Evolutionary conservation across 2,329 filamentous ascomycete genomes (phyloP), one percentile per base, ranked within the genome.

Genomic region (Microdochium bolleyi): DNA sequence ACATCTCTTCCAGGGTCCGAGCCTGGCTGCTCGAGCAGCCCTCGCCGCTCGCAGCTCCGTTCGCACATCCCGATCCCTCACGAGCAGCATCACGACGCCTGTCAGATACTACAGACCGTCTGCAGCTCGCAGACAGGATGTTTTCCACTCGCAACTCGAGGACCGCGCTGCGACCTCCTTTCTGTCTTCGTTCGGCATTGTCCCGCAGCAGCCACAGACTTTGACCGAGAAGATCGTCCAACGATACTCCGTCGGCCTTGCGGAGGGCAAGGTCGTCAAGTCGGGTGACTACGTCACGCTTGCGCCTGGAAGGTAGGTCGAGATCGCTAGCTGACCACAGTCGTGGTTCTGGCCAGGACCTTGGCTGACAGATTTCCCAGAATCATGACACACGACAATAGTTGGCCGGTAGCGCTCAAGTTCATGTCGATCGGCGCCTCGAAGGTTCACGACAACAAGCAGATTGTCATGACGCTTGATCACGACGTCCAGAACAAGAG

Each of bases 151-250:
- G 2, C 80, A 87, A 64, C 74, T 82, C 53, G 78, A 86, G 54
- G 79, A 79, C 57, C 68, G 78, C 2, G 62, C 70, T 3, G 73
- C 82, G 3, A 71, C 78, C 48, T 75, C 78, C 38, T 69, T 87
- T 55, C 75, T 84, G 52, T 75, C 77, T 44, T 74, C 79, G 30
- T 66, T 75, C 51, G 71, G 73, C 59, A 61, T 67, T 19, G n/a
- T 52, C 64, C 1, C 66, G 3, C 58, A 48, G 25, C 58, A 52
- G 2, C 80, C 88, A 0, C 91, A 96, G 70, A 96, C 89, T 2
- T 71, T 96, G 51, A 94, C 89, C 2, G 92, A 96, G 68, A 96
- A 96, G 76, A 96, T 96, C 54, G 85, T 96, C 0, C 92, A 96
- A 67, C 73, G 78, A 16, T 86, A 95, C 68, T 80, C 89, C 0